These are phyloP conservation scores for Carex kokanica DNA, from an alignment of 176 grass and related monocot genomes.

Conservation along the genomic window DNA sequence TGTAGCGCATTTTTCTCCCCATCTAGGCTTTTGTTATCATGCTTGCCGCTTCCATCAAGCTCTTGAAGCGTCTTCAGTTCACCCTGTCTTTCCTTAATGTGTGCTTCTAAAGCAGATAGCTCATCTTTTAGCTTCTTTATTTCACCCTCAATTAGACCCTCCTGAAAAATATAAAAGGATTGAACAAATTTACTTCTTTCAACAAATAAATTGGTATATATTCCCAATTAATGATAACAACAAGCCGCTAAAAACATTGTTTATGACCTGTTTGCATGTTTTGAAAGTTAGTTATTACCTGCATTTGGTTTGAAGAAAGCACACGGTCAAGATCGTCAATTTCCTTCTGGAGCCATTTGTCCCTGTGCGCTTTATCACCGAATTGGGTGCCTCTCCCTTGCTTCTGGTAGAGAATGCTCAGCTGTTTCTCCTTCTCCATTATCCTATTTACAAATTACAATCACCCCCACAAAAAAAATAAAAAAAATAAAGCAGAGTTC, in stretches of 20 bases:
- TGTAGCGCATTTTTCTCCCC: conserved; percentile 83
- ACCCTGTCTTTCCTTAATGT: conserved; percentile 58
- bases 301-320: conserved; percentile 77
- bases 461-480: conserved; percentile 23
- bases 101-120: conserved; percentile 46
- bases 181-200: conserved; percentile 5
- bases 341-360: conserved; percentile 94
- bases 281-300: conserved; percentile 42
- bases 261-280: neutral
- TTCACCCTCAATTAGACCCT: conserved; percentile 80
- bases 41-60: conserved; percentile 46
- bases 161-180: conserved; percentile 48
- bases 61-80: conserved; percentile 59
- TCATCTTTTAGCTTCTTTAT: conserved; percentile 86
- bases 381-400: conserved; percentile 95
- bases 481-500: neutral
- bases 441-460: conserved; percentile 59
- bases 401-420: conserved; percentile 99
- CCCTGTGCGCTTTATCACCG: conserved; percentile 73
- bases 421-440: conserved; percentile 92
- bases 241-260: neutral
- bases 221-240: neutral
- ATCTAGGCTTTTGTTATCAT: conserved; percentile 55
- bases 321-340: conserved; percentile 94
- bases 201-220: neutral